phyloP scores from a whole-genome alignment of 2,329 filamentous ascomycete genomes.

The Fusarium bactridioides region DNA sequence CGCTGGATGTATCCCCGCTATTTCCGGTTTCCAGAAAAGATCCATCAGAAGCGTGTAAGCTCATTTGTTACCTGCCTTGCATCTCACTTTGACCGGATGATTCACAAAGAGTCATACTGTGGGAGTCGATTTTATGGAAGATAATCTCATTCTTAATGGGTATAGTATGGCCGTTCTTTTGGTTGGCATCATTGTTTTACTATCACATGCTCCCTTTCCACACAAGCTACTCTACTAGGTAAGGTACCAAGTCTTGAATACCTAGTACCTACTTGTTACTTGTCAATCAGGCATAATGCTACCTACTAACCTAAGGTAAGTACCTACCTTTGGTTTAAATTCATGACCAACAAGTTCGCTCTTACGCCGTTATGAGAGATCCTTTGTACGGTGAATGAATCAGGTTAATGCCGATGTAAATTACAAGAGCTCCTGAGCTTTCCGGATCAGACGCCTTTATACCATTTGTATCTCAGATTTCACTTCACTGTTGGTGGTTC shows the following conservation, averaged over 20 bases:
- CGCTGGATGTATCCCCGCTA: neutral
- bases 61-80: slow-evolving; percentile 7
- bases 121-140: neutral
- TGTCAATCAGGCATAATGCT: neutral
- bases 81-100: slow-evolving; percentile 16
- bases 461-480: neutral
- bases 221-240: neutral
- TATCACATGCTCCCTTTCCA: neutral
- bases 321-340: neutral
- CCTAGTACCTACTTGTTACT: too few species aligned
- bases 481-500: neutral
- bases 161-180: neutral
- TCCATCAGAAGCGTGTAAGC: slow-evolving; percentile 13
- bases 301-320: neutral
- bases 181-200: neutral
- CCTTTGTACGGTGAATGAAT: neutral
- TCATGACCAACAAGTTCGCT: neutral
- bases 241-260: neutral
- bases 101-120: slow-evolving; percentile 26
- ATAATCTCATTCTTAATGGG: neutral
- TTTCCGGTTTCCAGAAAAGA: slow-evolving; percentile 10
- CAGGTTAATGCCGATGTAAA: slow-evolving; percentile 5
- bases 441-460: neutral
- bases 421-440: neutral
- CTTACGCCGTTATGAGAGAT: neutral